Base-by-base conservation (phyloP, 2,329 filamentous ascomycete genomes). In the Penicillium sp. region DNA sequence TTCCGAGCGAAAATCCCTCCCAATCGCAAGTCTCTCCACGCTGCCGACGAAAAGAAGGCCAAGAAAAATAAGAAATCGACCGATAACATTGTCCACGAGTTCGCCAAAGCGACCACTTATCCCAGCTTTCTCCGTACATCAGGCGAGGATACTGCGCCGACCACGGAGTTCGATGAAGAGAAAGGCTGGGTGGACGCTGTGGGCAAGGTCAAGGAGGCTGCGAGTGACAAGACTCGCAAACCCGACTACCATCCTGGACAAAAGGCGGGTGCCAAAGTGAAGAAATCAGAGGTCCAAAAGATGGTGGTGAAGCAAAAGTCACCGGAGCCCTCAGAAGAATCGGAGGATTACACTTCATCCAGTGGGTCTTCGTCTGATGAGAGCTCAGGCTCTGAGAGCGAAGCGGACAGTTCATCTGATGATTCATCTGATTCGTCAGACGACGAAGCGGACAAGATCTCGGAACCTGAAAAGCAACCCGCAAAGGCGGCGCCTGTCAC, bases 151-250 rank as follows among this genome's bases (percentile, higher is more conserved):
- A 77, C 78, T 1, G 82, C 82, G 51, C 74, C 81, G n/a, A 81
- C 83, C 42, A 76, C 82, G 2, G 87, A 89, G 58, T 97, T 89
- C 73, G 85, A 95, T 43, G 89, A 97, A 57, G 93, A 90, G 25
- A 89, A 90, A 70, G 94, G 94, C 1, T 98, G 95, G 94, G 84
- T 97, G 0, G 89, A 97, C 69, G 85, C 87, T 63, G 81, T 89
- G 16, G 93, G 93, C 6, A 86, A 88, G 58, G 79, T 97, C 1
- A 85, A 96, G 63, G 77, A 79, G 63, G 42, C 65, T 8, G 62
- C 52, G 42, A 75, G 65, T 51, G 68, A 72, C 5, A 73, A 74
- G 55, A 60, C 68, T 43, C 70, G 65, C 25, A 76, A 70, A 52
- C 60, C 69, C 6, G 66, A 72, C 40, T 71, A 73, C 38, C 68